Evolutionary conservation across 129 eudicot species (phyloP).

Genomic region (Smallanthus sonchifolius): DNA sequence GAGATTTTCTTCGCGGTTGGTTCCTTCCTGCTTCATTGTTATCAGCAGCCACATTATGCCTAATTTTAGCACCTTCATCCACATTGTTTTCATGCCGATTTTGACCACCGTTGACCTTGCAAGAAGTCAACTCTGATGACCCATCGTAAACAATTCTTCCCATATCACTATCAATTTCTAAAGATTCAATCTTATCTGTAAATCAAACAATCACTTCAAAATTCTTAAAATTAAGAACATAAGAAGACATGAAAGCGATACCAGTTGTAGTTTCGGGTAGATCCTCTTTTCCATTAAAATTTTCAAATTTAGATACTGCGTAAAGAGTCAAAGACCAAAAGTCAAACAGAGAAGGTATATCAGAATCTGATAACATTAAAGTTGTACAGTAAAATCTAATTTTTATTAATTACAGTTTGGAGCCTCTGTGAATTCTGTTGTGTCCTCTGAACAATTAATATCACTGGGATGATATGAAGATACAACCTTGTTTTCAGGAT

Average conservation of each 20-base stretch:
- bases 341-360: not conserved
- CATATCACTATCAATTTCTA: not conserved
- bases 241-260: conserved; percentile 12
- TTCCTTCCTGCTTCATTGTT: not conserved
- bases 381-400: not conserved
- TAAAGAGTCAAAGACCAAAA: conserved; percentile 7
- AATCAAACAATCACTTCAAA: not conserved
- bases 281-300: conserved; percentile 7
- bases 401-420: not conserved
- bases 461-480: conserved; percentile 11
- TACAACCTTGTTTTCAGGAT: conserved; percentile 16
- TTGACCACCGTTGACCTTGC: not conserved
- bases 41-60: conserved; percentile 1
- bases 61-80: conserved; percentile 7
- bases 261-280: not conserved
- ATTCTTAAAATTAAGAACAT: not conserved
- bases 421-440: conserved; percentile 22
- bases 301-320: not conserved
- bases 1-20: conserved; percentile 9
- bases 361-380: not conserved
- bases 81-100: not conserved
- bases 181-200: conserved; percentile 23
- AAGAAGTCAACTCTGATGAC: not conserved
- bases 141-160: conserved; percentile 1
- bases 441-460: conserved; percentile 8